Conservation (phyloP, 495 filamentous ascomycete species). For the Penicillium taxi region DNA sequence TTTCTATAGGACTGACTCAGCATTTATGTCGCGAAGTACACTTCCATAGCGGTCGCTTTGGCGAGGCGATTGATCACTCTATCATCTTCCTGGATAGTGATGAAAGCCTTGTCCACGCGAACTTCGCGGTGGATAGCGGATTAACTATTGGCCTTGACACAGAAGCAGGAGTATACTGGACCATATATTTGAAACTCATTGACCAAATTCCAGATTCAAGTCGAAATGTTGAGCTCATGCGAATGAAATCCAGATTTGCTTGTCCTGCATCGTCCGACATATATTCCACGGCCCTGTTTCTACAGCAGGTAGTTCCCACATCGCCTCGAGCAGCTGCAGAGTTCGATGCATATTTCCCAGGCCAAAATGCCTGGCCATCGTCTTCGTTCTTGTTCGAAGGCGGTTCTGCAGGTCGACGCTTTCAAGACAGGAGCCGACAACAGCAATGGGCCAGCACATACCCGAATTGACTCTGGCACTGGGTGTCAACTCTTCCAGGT, state of each 20-base stretch:
- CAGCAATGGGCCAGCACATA: conserved; percentile 33
- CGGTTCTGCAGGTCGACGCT: conserved; percentile 15
- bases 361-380: conserved; percentile 26
- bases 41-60: conserved; percentile 88
- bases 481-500: conserved; percentile 20
- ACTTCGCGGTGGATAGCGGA: conserved; percentile 91
- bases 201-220: too few species aligned
- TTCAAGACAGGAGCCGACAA: conserved; percentile 27
- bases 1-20: conserved; percentile 94
- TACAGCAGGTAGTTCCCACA: conserved; percentile 23
- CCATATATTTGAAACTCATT: conserved; percentile 78
- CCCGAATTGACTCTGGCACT: conserved; percentile 30
- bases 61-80: conserved; percentile 90
- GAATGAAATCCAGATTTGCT: conserved; percentile 38
- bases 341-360: conserved; percentile 34
- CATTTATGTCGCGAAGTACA: conserved; percentile 82
- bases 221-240: conserved; percentile 13
- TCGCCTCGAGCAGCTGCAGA: conserved; percentile 26
- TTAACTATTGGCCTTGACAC: conserved; percentile 93
- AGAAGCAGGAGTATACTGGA: conserved; percentile 72
- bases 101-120: conserved; percentile 90
- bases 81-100: conserved; percentile 92
- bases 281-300: conserved; percentile 34
- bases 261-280: conserved; percentile 30
- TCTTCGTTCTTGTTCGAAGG: conserved; percentile 15